Conservation (phyloP, 2,329 filamentous ascomycete species). For the Apiospora saccharicola region DNA sequence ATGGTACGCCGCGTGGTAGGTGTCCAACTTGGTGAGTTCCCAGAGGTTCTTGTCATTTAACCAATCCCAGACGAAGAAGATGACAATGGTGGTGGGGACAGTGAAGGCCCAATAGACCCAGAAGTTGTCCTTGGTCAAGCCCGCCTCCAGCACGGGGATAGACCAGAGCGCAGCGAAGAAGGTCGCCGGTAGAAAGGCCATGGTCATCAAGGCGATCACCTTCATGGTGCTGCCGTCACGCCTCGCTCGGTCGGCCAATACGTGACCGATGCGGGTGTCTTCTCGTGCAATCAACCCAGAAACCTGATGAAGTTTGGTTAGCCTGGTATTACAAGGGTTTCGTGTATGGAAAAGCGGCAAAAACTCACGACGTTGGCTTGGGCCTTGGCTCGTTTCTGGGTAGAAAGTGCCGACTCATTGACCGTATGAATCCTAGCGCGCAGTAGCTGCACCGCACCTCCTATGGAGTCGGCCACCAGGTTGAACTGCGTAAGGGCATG, state of each 20-base stretch:
- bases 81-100: slow-evolving; percentile 21
- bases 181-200: slow-evolving; percentile 49
- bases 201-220: slow-evolving; percentile 48
- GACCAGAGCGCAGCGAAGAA: slow-evolving; percentile 46
- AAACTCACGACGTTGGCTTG: slow-evolving; percentile 27
- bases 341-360: background rate
- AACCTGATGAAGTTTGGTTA: background rate
- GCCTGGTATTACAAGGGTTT: too few relatives aligned
- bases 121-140: slow-evolving; percentile 23
- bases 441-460: slow-evolving; percentile 20
- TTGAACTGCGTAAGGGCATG: background rate
- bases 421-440: slow-evolving; percentile 25
- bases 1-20: background rate
- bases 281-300: slow-evolving; percentile 21
- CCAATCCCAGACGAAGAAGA: slow-evolving; percentile 28
- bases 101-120: slow-evolving; percentile 29
- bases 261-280: slow-evolving; percentile 18
- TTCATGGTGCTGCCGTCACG: slow-evolving; percentile 47
- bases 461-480: background rate
- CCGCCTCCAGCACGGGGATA: slow-evolving; percentile 26
- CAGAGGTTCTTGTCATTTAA: slow-evolving; percentile 23
- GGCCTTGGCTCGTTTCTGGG: slow-evolving; percentile 26
- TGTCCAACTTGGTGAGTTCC: background rate
- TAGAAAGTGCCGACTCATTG: slow-evolving; percentile 20
- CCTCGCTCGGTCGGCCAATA: slow-evolving; percentile 35